Evolutionary conservation across 2,329 filamentous ascomycete genomes (phyloP).

Genomic region (Celoporthe dispersa): DNA sequence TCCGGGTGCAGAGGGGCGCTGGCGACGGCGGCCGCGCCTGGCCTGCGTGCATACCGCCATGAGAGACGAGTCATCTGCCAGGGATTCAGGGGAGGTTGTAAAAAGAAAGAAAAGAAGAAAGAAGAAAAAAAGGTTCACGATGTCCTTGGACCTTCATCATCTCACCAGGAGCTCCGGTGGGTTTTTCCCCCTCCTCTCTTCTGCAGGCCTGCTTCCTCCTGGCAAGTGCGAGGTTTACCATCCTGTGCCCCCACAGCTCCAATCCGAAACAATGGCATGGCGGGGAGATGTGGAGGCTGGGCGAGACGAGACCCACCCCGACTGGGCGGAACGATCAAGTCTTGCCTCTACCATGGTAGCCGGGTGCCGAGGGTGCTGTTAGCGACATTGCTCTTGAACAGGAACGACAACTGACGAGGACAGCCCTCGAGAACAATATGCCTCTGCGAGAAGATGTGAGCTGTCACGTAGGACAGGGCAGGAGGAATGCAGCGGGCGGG

Average conservation of each 20-base stretch:
- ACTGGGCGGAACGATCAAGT: background rate
- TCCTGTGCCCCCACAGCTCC: background rate
- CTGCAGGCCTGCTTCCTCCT: background rate
- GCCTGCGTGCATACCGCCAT: background rate
- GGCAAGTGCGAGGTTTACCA: background rate
- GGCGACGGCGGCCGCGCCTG: constrained; percentile 11
- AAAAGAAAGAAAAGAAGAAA: too few species aligned
- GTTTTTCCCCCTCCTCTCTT: background rate
- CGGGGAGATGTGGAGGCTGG: constrained; percentile 13
- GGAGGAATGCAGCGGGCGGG: background rate
- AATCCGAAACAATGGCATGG: constrained; percentile 10
- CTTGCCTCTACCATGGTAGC: constrained; percentile 50
- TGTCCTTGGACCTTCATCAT: background rate
- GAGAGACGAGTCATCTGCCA: background rate
- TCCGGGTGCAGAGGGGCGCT: constrained; percentile 2
- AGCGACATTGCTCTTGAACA: constrained; percentile 42
- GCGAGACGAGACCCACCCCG: constrained; percentile 5
- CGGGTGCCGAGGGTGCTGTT: constrained; percentile 53
- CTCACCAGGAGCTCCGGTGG: background rate
- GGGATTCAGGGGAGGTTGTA: background rate
- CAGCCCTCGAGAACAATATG: constrained; percentile 43
- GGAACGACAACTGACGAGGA: constrained; percentile 47
- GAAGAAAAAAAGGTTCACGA: background rate
- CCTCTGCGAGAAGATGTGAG: constrained; percentile 47
- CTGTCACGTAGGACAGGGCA: constrained; percentile 12